Base-by-base conservation (phyloP, 2,329 filamentous ascomycete genomes). In the Coniochaeta sp. region DNA sequence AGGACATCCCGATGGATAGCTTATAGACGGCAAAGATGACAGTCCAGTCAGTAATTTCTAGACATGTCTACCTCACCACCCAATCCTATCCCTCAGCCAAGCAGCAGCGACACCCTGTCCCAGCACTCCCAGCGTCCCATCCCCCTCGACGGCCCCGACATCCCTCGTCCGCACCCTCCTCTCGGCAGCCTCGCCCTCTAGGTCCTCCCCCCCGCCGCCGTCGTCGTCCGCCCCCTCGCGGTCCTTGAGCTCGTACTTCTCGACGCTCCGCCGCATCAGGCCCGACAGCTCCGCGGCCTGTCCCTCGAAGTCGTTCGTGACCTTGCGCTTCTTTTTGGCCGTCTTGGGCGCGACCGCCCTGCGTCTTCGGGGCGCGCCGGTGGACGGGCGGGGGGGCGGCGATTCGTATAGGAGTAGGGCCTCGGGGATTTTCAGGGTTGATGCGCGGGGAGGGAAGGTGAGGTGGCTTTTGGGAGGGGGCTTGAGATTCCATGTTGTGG, bases 261-360 rank as follows among this genome's bases (percentile, higher is more conserved):
- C 71, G 26, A 84, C 65, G 65, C 81, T 82, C 50, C 76, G 73
- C 38, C 76, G 73, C 79, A 84, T 82, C 61, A 81, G 66, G 17
- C 54, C 66, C 0, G 73, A 74, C n/a, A 85, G 68, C 66, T 81
- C 78, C 2, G 65, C 59, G 0, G 82, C 79, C 67, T 84, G 82
- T 1, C 68, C 64, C 43, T 70, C 67, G 60, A 83, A 80, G 16
- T 69, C 78, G 67, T 84, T 79, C 9, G 72, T 71, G 4, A 38
- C 17, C 54, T 57, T 38, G 6, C 31, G 28, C 54, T 38, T 38
- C 31, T 38, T 56, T 16, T 56, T 57, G 14, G 0, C 33, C 14
- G 19, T 57, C 56, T 57, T 60, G 58, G 65, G 59, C 54, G 60
- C 60, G 5, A 9, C 28, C 44, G 63, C 62, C 60, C 62, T 64